Evolutionary conservation across 2,329 filamentous ascomycete species (phyloP).

Genomic region (Dactylellina drechsleri): DNA sequence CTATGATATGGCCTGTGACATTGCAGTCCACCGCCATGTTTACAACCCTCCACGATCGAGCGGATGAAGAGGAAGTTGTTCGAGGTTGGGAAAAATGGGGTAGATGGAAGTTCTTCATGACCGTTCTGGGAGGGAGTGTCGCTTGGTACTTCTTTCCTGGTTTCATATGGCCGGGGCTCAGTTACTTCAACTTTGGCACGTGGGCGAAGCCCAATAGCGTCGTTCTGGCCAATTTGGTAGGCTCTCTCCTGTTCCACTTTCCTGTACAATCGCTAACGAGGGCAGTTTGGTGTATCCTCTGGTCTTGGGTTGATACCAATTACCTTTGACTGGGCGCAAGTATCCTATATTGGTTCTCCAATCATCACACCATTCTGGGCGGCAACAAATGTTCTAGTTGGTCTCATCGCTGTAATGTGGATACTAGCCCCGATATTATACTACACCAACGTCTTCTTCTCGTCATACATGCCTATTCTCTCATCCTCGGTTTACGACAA

Average conservation of each 20-base stretch:
- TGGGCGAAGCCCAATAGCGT: slow-evolving; percentile 89
- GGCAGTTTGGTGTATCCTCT: slow-evolving; percentile 79
- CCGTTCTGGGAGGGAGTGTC: slow-evolving; percentile 67
- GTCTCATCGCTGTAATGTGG: slow-evolving; percentile 85
- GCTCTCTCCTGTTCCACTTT: slow-evolving; percentile 46
- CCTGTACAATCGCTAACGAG: neutral
- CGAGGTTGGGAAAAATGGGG: slow-evolving; percentile 77
- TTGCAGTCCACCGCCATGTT: slow-evolving; percentile 92
- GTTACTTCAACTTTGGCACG: slow-evolving; percentile 88
- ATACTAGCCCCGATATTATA: slow-evolving; percentile 81
- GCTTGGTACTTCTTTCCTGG: slow-evolving; percentile 87
- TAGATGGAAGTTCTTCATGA: slow-evolving; percentile 80
- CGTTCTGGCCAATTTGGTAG: slow-evolving; percentile 79
- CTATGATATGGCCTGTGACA: slow-evolving; percentile 92
- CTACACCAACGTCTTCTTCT: slow-evolving; percentile 81
- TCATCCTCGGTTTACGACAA: slow-evolving; percentile 89
- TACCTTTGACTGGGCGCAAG: slow-evolving; percentile 91
- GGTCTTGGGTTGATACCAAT: slow-evolving; percentile 84
- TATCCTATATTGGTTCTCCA: slow-evolving; percentile 86
- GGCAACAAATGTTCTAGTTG: slow-evolving; percentile 83
- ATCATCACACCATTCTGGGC: slow-evolving; percentile 87
- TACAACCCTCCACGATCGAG: slow-evolving; percentile 75
- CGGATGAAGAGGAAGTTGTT: slow-evolving; percentile 77
- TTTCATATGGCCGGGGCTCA: slow-evolving; percentile 81
- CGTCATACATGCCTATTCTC: slow-evolving; percentile 85